These are phyloP conservation scores for Triticum urartu DNA, from an alignment of 176 grass and related monocot genomes.

Conservation along the genomic window DNA sequence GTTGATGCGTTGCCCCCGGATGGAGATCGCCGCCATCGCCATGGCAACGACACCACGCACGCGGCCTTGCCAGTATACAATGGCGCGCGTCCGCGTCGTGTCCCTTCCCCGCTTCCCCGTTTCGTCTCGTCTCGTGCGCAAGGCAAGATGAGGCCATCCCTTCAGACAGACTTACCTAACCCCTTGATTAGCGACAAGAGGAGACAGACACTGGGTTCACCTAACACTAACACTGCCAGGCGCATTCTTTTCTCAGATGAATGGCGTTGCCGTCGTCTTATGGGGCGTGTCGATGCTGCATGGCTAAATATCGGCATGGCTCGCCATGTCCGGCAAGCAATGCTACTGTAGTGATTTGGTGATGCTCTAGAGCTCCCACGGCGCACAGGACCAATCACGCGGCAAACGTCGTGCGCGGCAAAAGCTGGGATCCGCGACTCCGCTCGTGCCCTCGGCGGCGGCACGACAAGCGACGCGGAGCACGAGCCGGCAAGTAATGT, in stretches of 20 bases:
- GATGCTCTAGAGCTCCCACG: too few species aligned
- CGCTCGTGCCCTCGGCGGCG: neutral
- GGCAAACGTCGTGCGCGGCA: constrained; percentile 8
- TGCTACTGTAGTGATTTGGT: too few species aligned
- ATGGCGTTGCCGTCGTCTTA: neutral
- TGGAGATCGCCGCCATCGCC: neutral
- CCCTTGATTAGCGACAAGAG: neutral
- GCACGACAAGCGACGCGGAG: neutral
- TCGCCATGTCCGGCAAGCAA: too few species aligned
- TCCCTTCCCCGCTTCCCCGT: neutral
- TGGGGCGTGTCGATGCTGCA: neutral
- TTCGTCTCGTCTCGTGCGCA: constrained; percentile 2
- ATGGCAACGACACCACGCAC: neutral
- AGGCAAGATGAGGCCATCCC: neutral
- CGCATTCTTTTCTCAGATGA: neutral
- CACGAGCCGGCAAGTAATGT: neutral
- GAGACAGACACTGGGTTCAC: neutral
- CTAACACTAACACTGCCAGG: neutral
- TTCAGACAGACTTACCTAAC: neutral
- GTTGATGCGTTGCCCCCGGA: neutral
- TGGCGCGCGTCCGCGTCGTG: neutral
- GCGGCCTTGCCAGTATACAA: neutral
- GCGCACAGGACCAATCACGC: too few species aligned
- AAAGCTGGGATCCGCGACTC: neutral
- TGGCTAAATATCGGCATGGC: neutral